These are phyloP conservation scores for Hypericum perforatum DNA, from an alignment of 345 rosid genomes.

Conservation along the genomic window DNA sequence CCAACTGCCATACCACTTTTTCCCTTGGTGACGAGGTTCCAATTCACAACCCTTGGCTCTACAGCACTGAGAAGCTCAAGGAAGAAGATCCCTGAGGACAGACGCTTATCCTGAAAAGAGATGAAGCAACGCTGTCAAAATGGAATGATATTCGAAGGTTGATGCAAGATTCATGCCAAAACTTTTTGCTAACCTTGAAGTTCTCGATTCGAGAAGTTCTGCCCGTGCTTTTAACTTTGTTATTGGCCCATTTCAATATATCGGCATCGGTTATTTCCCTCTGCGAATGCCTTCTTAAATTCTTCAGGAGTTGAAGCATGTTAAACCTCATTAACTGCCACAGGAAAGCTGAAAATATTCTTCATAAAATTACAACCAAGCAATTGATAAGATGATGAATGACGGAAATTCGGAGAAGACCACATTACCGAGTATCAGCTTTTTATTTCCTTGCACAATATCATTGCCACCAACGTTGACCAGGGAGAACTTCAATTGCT, in stretches of 20 bases:
- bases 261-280: slow-evolving; percentile 70
- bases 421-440: slow-evolving; percentile 77
- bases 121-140: neutral
- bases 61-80: slow-evolving; percentile 80
- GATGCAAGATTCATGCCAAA: neutral
- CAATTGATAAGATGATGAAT: too few species aligned
- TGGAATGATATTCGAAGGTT: neutral
- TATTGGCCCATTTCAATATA: slow-evolving; percentile 74
- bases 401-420: neutral
- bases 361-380: too few species aligned
- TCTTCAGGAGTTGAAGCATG: slow-evolving; percentile 85
- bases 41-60: slow-evolving; percentile 93
- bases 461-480: slow-evolving; percentile 90
- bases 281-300: slow-evolving; percentile 59
- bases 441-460: slow-evolving; percentile 89
- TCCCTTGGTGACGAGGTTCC: slow-evolving; percentile 95
- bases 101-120: slow-evolving; percentile 59
- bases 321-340: slow-evolving; percentile 91
- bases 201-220: slow-evolving; percentile 52
- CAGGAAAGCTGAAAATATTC: slow-evolving; percentile 51
- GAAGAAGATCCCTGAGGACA: slow-evolving; percentile 73
- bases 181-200: slow-evolving; percentile 57
- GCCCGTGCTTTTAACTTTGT: slow-evolving; percentile 51
- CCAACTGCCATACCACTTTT: slow-evolving; percentile 50
- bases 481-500: slow-evolving; percentile 61